Evolutionary conservation across 192 early-diverging fungal genomes (phyloP).

Genomic region (Lunasporangiospora selenospora): DNA sequence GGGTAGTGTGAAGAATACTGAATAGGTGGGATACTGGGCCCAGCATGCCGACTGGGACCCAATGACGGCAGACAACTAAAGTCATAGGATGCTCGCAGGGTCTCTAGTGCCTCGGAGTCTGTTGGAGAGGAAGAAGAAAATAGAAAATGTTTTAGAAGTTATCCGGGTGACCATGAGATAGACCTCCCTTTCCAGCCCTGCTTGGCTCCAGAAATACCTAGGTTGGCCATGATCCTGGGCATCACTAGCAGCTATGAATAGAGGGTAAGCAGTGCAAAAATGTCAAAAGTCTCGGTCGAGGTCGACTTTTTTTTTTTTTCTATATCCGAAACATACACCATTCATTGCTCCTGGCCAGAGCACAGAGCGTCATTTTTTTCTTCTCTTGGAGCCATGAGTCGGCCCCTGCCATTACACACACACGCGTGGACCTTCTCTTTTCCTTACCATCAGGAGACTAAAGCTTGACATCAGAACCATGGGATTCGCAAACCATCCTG

Average conservation of each 20-base stretch:
- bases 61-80: constrained; percentile 10
- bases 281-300: too few relatives aligned
- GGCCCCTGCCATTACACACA: too few relatives aligned
- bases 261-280: neutral
- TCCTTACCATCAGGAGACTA: constrained; percentile 19
- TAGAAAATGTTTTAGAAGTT: too few relatives aligned
- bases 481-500: constrained; percentile 18
- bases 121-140: too few relatives aligned
- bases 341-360: neutral
- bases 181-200: too few relatives aligned
- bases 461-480: constrained; percentile 36
- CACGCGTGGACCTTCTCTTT: too few relatives aligned
- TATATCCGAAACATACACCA: neutral
- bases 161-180: neutral
- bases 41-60: too few relatives aligned
- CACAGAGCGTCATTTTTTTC: too few relatives aligned
- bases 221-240: constrained; percentile 33
- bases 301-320: neutral
- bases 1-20: too few relatives aligned
- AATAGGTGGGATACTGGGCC: too few relatives aligned
- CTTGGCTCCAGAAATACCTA: constrained; percentile 7
- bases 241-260: constrained; percentile 13
- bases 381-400: too few relatives aligned
- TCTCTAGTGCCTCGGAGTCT: constrained; percentile 15
- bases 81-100: constrained; percentile 21